Evolutionary conservation across 306 rosid species (phyloP).

Genomic region (Lathyrus tuberosus): DNA sequence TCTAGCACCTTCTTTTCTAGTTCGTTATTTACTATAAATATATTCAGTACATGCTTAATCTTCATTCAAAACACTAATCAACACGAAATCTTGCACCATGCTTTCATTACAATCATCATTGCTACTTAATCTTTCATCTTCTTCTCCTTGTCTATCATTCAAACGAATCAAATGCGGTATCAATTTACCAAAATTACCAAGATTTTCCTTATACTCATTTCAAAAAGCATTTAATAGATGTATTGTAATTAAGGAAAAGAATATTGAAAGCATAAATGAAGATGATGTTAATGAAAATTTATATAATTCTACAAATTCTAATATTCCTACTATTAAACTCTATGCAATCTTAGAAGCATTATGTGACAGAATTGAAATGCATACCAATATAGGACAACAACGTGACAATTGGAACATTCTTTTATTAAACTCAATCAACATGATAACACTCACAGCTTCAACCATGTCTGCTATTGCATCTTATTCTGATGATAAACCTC

Average conservation of each 20-base stretch:
- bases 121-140: not conserved
- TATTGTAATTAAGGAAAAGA: constrained; percentile 25
- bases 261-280: not conserved
- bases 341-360: constrained; percentile 56
- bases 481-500: constrained; percentile 23
- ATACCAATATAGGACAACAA: constrained; percentile 53
- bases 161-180: constrained; percentile 43
- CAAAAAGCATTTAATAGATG: constrained; percentile 32
- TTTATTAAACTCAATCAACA: constrained; percentile 61
- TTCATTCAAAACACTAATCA: not conserved
- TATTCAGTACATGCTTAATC: not conserved
- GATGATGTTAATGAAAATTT: not conserved
- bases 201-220: constrained; percentile 27
- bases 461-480: constrained; percentile 47
- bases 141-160: constrained; percentile 34
- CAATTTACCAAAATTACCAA: constrained; percentile 47
- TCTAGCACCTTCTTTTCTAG: constrained; percentile 38
- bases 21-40: not conserved
- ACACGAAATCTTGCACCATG: constrained; percentile 37
- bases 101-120: constrained; percentile 45
- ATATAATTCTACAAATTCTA: not conserved
- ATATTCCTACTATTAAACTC: constrained; percentile 40
- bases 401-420: constrained; percentile 75
- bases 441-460: constrained; percentile 71
- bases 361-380: constrained; percentile 69